Conservation (phyloP, 129 eudicot genomes). For the Chrysanthemum makinoi region DNA sequence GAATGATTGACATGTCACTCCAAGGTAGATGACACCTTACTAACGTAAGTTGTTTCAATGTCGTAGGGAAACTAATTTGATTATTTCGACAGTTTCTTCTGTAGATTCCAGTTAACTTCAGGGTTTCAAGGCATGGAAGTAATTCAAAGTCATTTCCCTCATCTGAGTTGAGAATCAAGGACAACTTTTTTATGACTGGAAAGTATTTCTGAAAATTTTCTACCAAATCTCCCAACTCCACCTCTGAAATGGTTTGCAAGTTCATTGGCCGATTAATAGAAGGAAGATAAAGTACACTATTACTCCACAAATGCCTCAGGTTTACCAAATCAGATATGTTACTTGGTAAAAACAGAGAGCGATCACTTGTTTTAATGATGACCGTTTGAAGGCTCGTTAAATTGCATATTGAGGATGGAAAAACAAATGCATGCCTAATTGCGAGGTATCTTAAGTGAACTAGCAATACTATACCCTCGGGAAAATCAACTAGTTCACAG, state of each 20-base stretch:
- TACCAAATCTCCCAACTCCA: neutral
- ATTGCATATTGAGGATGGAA: constrained; percentile 15
- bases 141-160: neutral
- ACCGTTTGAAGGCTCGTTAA: constrained; percentile 19
- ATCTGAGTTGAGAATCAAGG: neutral
- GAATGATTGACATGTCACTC: neutral
- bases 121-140: neutral
- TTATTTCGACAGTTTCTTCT: neutral
- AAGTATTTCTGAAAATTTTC: neutral
- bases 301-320: constrained; percentile 17
- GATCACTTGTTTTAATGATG: neutral
- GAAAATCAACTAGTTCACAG: neutral
- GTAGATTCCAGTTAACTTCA: neutral
- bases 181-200: constrained; percentile 14
- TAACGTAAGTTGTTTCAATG: neutral
- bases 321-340: constrained; percentile 20
- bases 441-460: constrained; percentile 29
- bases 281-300: neutral
- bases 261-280: constrained; percentile 16
- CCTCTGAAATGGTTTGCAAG: neutral
- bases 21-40: neutral
- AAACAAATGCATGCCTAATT: neutral
- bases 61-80: neutral
- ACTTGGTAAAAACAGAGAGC: neutral
- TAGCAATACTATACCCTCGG: neutral